phyloP scores from a whole-genome alignment of 345 rosid species.

The Arabidopsis arenosa region DNA sequence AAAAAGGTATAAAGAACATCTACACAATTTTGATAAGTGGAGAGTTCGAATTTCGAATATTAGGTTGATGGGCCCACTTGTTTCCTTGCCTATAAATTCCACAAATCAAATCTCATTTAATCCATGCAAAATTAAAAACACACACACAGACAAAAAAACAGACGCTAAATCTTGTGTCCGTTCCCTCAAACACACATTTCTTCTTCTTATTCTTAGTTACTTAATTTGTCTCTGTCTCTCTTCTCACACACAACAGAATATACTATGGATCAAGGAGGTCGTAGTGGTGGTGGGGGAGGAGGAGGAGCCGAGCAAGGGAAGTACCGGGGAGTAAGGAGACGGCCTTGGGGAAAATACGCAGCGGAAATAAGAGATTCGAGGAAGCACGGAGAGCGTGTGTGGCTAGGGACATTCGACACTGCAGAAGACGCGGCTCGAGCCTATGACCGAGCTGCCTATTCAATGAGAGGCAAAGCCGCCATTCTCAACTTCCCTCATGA shows the following conservation, averaged over 20 bases:
- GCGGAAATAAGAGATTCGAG: conserved; percentile 84
- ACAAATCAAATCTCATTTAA: conserved; percentile 30
- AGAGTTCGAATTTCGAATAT: conserved; percentile 41
- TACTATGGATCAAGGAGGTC: conserved; percentile 44
- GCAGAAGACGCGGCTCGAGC: conserved; percentile 93
- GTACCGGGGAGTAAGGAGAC: conserved; percentile 73
- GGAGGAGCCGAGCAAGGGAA: conserved; percentile 51
- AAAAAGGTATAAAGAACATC: conserved; percentile 30
- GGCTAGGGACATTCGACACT: conserved; percentile 89
- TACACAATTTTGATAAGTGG: conserved; percentile 34
- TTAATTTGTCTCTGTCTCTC: not conserved
- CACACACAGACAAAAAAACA: conserved; percentile 23
- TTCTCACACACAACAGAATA: not conserved
- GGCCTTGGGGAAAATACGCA: conserved; percentile 94
- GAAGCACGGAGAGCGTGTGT: conserved; percentile 70
- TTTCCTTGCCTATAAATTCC: conserved; percentile 40
- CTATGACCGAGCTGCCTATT: conserved; percentile 82
- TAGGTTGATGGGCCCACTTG: conserved; percentile 41
- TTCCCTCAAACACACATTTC: not conserved
- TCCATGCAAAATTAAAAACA: conserved; percentile 36
- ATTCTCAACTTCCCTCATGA: conserved; percentile 83
- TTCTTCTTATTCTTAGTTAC: conserved; percentile 9
- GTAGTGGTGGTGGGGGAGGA: conserved; percentile 37
- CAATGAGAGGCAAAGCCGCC: conserved; percentile 75
- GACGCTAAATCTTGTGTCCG: conserved; percentile 23